These are phyloP conservation scores for Ogataea parapolymorpha DNA, from an alignment of 805 yeast genomes.

Conservation along the genomic window DNA sequence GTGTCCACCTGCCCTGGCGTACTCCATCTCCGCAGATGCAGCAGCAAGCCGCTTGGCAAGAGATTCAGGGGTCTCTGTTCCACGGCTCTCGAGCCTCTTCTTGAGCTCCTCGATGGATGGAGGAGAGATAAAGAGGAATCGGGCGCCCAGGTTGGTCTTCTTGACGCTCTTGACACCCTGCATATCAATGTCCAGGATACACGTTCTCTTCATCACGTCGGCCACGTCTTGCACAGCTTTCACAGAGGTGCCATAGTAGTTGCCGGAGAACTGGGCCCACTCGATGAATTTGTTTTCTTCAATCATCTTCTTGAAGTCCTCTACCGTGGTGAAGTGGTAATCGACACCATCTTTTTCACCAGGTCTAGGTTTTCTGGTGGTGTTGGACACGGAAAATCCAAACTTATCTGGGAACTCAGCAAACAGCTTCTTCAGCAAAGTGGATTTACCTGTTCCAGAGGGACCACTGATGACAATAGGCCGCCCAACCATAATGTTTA, in stretches of 20 bases:
- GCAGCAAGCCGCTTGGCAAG: constrained; percentile 80
- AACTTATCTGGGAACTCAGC: constrained; percentile 86
- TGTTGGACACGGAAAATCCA: constrained; percentile 92
- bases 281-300: constrained; percentile 79
- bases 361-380: constrained; percentile 87
- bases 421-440: constrained; percentile 82
- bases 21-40: constrained; percentile 86
- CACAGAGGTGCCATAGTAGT: constrained; percentile 93
- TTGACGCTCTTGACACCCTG: constrained; percentile 96
- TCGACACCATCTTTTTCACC: constrained; percentile 91
- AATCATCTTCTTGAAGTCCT: constrained; percentile 73
- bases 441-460: constrained; percentile 94
- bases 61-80: constrained; percentile 90
- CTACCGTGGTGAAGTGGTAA: constrained; percentile 82
- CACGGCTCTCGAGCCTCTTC: constrained; percentile 78
- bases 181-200: constrained; percentile 97
- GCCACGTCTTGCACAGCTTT: constrained; percentile 77
- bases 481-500: constrained; percentile 40
- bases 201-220: constrained; percentile 59
- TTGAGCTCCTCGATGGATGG: constrained; percentile 82
- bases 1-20: constrained; percentile 87
- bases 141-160: constrained; percentile 74
- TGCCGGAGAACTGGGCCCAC: constrained; percentile 98
- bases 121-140: constrained; percentile 85
- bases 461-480: constrained; percentile 98